phyloP scores from a whole-genome alignment of 2,329 filamentous ascomycete genomes.

The Reticulascus tulasneorum region DNA sequence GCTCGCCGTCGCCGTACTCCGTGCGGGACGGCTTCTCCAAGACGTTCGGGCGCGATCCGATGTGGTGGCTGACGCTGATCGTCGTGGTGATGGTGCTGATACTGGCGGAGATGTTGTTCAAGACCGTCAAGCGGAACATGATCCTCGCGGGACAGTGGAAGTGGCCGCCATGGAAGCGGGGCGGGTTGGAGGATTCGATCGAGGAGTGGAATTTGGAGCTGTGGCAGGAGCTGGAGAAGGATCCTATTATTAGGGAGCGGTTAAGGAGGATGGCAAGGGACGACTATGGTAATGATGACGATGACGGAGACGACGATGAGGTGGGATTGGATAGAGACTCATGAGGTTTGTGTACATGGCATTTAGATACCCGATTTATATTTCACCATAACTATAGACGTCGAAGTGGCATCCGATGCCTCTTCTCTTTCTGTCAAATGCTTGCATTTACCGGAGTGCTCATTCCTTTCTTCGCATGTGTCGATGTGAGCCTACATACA shows the following conservation, averaged over 20 bases:
- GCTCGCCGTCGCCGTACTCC: constrained; percentile 51
- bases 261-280: constrained; percentile 37
- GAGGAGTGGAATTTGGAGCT: constrained; percentile 51
- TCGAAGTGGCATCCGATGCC: no score
- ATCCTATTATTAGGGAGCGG: constrained; percentile 38
- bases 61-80: constrained; percentile 73
- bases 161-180: constrained; percentile 37
- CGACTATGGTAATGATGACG: constrained; percentile 20
- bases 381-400: no score
- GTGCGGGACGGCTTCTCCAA: constrained; percentile 64
- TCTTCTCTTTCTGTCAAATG: no score
- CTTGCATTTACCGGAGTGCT: no score
- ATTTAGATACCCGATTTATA: no score
- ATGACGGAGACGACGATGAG: constrained; percentile 14
- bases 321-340: no score
- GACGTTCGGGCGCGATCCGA: constrained; percentile 62
- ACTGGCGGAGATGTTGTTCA: constrained; percentile 62
- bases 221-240: constrained; percentile 57
- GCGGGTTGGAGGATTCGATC: constrained; percentile 16
- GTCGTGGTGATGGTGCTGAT: constrained; percentile 58
- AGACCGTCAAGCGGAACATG: constrained; percentile 41
- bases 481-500: no score
- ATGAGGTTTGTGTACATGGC: no score
- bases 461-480: no score
- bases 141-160: constrained; percentile 43